Evolutionary conservation across 2,329 filamentous ascomycete genomes (phyloP).

Genomic region (Fusarium citri): DNA sequence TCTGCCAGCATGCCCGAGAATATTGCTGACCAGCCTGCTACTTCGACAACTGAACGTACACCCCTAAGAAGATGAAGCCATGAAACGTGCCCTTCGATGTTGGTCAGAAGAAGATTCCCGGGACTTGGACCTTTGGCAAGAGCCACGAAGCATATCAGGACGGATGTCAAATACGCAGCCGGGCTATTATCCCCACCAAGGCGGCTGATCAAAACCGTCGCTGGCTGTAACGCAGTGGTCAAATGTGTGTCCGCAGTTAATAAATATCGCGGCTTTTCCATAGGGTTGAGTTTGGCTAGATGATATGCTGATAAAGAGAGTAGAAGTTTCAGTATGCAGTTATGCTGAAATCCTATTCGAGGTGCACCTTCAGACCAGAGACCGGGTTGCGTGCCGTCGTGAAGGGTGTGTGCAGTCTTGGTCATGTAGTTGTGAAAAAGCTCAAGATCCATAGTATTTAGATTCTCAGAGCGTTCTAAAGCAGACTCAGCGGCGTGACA

Average conservation of each 20-base stretch:
- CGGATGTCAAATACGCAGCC: not conserved
- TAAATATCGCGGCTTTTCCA: not conserved
- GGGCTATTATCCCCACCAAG: not conserved
- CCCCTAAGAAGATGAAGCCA: not conserved
- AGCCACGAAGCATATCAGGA: not conserved
- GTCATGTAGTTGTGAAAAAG: not conserved
- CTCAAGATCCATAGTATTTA: not conserved
- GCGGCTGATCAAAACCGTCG: not conserved
- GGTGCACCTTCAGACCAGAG: not conserved
- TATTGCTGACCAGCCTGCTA: not conserved
- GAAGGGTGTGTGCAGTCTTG: not conserved
- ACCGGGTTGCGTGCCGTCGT: not conserved
- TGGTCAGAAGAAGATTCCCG: not conserved
- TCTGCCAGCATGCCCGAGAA: not conserved
- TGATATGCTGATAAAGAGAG: not conserved
- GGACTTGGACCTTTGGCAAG: not conserved
- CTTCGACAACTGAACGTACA: not conserved
- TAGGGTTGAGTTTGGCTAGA: not conserved
- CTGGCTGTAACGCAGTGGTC: not conserved
- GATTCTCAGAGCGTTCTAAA: fast-evolving
- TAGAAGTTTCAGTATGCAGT: not conserved
- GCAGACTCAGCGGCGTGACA: not conserved
- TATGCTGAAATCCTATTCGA: not conserved
- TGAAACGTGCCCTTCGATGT: not conserved
- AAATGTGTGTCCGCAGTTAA: not conserved